Evolutionary conservation across 768 basidiomycete genomes (phyloP).

Genomic region (Trametes punicea): DNA sequence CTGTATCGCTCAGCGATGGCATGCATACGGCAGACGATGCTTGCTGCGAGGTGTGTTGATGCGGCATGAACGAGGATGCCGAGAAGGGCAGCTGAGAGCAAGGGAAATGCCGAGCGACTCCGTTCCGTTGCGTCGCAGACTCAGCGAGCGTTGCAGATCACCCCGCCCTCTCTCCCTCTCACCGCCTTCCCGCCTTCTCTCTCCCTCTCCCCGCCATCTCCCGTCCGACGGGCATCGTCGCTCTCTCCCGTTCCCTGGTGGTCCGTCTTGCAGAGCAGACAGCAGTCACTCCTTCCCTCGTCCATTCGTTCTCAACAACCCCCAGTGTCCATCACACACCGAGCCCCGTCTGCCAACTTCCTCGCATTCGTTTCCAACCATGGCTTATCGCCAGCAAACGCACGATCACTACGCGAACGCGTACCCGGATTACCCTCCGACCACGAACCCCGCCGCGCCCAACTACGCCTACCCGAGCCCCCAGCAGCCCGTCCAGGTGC

Average conservation of each 20-base stretch:
- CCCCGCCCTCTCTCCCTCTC: conserved; percentile 10
- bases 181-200: background rate
- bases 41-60: background rate
- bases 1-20: background rate
- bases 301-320: conserved; percentile 7
- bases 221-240: conserved; percentile 13
- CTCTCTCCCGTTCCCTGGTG: conserved; percentile 20
- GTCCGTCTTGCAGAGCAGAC: conserved; percentile 18
- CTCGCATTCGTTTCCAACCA: conserved; percentile 12
- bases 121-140: too few species aligned
- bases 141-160: conserved; percentile 9
- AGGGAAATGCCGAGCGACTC: background rate
- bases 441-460: conserved; percentile 8
- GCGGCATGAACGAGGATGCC: background rate
- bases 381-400: conserved; percentile 30
- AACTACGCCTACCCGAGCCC: conserved; percentile 20
- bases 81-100: conserved; percentile 3
- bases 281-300: conserved; percentile 16
- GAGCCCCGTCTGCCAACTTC: background rate
- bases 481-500: conserved; percentile 8
- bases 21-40: background rate
- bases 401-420: conserved; percentile 27
- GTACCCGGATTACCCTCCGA: conserved; percentile 22
- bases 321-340: background rate
- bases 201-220: conserved; percentile 9